Percentiles rank a stretch among this genome's conserved stretches.
These are phyloP conservation scores for Lasiodiplodia sp. DNA, from an alignment of 2,329 filamentous ascomycete genomes.

Conservation along the genomic window DNA sequence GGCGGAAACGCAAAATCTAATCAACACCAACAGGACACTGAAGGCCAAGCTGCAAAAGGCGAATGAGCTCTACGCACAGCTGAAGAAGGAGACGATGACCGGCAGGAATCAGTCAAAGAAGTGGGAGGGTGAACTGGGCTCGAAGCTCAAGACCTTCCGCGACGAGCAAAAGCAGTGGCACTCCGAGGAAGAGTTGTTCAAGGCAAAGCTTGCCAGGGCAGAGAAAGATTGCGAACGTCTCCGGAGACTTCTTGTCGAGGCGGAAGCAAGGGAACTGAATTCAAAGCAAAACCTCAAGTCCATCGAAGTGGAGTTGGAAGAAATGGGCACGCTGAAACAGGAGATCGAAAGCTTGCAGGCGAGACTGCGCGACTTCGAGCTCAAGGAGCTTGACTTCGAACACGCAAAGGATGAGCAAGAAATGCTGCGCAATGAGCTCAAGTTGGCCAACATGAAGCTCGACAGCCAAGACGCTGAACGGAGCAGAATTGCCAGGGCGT, in stretches of 20 bases:
- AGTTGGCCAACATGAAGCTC: slow-evolving; percentile 67
- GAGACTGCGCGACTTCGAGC: slow-evolving; percentile 69
- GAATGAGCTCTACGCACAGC: slow-evolving; percentile 72
- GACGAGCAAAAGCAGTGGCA: slow-evolving; percentile 74
- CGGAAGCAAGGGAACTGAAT: slow-evolving; percentile 72
- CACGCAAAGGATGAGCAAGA: slow-evolving; percentile 65
- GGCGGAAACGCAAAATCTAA: slow-evolving; percentile 81
- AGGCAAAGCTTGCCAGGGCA: slow-evolving; percentile 64
- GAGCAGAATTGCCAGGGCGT: slow-evolving; percentile 55
- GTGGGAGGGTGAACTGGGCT: slow-evolving; percentile 75
- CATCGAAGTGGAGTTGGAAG: slow-evolving; percentile 66
- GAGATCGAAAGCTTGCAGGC: slow-evolving; percentile 68
- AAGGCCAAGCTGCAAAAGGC: slow-evolving; percentile 77
- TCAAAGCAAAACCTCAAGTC: slow-evolving; percentile 70
- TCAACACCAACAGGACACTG: slow-evolving; percentile 77
- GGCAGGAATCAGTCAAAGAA: slow-evolving; percentile 77
- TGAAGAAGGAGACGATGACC: slow-evolving; percentile 75
- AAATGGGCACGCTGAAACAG: slow-evolving; percentile 65
- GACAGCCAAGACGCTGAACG: slow-evolving; percentile 59
- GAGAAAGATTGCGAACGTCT: slow-evolving; percentile 70
- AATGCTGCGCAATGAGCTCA: slow-evolving; percentile 65
- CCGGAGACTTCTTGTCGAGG: slow-evolving; percentile 69
- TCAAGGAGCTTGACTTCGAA: slow-evolving; percentile 67
- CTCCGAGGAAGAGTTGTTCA: slow-evolving; percentile 63
- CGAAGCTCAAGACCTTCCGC: slow-evolving; percentile 70